A percentile compares a stretch with the other conserved stretches of the same genome.
These are phyloP conservation scores for Cicer yamashitae DNA, from an alignment of 306 rosid genomes.

Conservation along the genomic window DNA sequence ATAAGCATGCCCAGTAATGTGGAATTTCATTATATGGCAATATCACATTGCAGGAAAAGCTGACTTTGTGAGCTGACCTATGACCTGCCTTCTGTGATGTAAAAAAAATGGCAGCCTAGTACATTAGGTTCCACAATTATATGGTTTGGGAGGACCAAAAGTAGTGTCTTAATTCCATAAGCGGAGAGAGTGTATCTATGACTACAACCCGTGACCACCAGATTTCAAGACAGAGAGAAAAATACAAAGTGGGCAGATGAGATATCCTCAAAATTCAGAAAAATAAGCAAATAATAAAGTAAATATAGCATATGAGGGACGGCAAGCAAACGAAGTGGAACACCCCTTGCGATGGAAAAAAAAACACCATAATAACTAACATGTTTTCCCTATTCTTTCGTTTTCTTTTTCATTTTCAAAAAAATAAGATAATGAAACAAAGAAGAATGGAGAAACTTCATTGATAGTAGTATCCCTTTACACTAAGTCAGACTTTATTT, in stretches of 20 bases:
- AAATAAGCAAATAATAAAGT: background rate
- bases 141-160: background rate
- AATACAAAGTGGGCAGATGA: background rate
- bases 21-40: background rate
- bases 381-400: background rate
- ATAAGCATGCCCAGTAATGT: background rate
- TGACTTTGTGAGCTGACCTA: background rate
- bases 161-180: conserved; percentile 21
- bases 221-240: conserved; percentile 4
- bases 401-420: background rate
- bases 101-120: background rate
- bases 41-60: conserved; percentile 8
- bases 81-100: conserved; percentile 6
- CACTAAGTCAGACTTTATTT: background rate
- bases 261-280: background rate
- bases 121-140: background rate
- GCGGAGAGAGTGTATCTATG: conserved; percentile 7
- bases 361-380: background rate
- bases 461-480: conserved; percentile 12
- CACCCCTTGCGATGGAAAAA: background rate
- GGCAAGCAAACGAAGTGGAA: conserved; percentile 4
- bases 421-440: background rate
- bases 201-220: conserved; percentile 11
- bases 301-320: background rate
- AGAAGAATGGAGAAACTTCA: conserved; percentile 1